A percentile compares a stretch with the other conserved stretches of the same genome.
Conservation (phyloP, 768 basidiomycete species). For the Neoboletus magnificus region DNA sequence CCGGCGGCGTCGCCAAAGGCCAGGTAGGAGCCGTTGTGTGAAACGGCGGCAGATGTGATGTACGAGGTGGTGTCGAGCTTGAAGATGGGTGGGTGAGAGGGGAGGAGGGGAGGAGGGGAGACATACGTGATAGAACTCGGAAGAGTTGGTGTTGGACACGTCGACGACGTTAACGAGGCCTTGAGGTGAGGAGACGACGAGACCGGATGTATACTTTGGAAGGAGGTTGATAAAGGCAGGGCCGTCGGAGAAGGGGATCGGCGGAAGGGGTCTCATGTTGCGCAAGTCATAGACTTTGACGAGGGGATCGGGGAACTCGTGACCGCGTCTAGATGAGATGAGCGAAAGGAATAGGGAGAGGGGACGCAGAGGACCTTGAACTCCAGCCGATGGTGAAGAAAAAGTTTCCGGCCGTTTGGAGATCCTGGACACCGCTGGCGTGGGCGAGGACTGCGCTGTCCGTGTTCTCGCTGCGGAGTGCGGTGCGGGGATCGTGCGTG, state of each 20-base stretch:
- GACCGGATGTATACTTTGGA: conserved; percentile 68
- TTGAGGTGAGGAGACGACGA: conserved; percentile 74
- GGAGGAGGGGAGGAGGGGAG: not conserved
- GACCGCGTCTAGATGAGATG: conserved; percentile 61
- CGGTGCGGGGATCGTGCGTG: conserved; percentile 66
- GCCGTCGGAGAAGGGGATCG: conserved; percentile 82
- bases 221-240: conserved; percentile 83
- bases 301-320: conserved; percentile 84
- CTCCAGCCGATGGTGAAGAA: conserved; percentile 87
- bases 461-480: conserved; percentile 43
- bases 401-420: conserved; percentile 75
- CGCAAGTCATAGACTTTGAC: conserved; percentile 93
- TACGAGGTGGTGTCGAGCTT: conserved; percentile 74
- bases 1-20: conserved; percentile 92
- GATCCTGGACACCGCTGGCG: conserved; percentile 73
- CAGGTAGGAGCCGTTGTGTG: conserved; percentile 85
- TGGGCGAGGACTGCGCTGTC: conserved; percentile 74
- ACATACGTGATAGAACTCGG: conserved; percentile 78
- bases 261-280: conserved; percentile 75
- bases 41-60: conserved; percentile 76
- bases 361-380: conserved; percentile 53
- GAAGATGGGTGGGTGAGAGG: conserved; percentile 1
- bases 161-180: conserved; percentile 88
- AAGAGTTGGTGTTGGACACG: conserved; percentile 60
- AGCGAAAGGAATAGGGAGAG: not conserved